Evolutionary conservation across 108 stramenopile genomes (phyloP).

Genomic region (Fragilaria crotonensis): DNA sequence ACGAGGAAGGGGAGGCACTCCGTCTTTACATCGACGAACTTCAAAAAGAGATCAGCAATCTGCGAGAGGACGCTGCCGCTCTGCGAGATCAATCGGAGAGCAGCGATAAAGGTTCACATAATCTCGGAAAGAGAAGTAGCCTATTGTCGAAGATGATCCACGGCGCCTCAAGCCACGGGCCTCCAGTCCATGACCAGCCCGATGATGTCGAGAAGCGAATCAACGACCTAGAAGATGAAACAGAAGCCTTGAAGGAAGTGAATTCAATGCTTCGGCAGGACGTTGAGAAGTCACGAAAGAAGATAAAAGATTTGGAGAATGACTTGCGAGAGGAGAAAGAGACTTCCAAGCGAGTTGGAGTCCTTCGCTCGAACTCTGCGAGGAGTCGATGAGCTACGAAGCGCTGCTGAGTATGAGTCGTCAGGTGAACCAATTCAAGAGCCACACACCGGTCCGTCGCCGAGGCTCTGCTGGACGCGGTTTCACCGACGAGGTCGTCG

Average conservation of each 20-base stretch:
- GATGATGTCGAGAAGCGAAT: conserved; percentile 10
- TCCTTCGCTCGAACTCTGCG: conserved; percentile 37
- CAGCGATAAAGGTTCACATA: no score
- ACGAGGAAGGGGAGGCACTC: neutral
- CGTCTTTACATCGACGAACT: conserved; percentile 1
- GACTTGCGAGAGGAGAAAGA: conserved; percentile 29
- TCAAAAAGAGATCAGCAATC: conserved; percentile 3
- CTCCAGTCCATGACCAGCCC: neutral
- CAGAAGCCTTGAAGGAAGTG: conserved; percentile 21
- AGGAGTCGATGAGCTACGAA: conserved; percentile 23
- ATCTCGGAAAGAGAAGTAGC: neutral
- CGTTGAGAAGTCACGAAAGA: conserved; percentile 21
- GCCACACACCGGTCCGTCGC: neutral
- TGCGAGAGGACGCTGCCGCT: neutral
- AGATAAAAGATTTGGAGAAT: conserved; percentile 16
- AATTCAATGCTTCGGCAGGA: conserved; percentile 10
- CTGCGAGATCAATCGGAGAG: no score
- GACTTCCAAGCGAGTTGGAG: conserved; percentile 33
- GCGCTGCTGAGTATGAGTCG: conserved; percentile 12
- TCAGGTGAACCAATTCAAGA: neutral
- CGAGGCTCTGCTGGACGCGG: neutral
- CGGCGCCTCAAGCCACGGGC: neutral
- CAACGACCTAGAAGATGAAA: conserved; percentile 18
- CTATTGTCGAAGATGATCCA: neutral
- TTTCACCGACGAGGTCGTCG: neutral